These are phyloP conservation scores for Lithohypha guttulata DNA, from an alignment of 2,329 filamentous ascomycete species.

Conservation along the genomic window DNA sequence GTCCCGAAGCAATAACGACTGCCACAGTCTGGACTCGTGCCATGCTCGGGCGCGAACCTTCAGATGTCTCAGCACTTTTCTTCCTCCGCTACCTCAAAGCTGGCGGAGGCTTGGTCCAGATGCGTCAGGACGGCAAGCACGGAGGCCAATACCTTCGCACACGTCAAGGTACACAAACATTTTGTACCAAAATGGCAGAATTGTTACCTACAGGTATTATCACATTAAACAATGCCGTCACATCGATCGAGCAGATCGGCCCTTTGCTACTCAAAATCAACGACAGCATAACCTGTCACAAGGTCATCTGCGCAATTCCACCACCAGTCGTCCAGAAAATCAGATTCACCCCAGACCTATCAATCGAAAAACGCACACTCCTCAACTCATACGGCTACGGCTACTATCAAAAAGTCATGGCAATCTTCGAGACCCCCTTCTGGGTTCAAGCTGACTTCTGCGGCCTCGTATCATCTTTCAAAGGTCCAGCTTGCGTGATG, in stretches of 20 bases:
- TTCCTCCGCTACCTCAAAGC: constrained; percentile 47
- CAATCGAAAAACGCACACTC: constrained; percentile 30
- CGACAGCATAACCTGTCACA: constrained; percentile 28
- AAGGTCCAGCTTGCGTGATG: constrained; percentile 30
- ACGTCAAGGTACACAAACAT: constrained; percentile 37
- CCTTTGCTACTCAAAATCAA: constrained; percentile 23
- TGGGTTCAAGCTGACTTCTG: constrained; percentile 32
- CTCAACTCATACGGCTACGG: constrained; percentile 32
- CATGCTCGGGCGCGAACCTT: constrained; percentile 42
- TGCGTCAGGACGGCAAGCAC: constrained; percentile 42
- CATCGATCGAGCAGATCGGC: constrained; percentile 25
- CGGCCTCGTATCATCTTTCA: constrained; percentile 30
- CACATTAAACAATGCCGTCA: constrained; percentile 23
- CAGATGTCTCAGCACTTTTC: constrained; percentile 41
- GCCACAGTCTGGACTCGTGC: constrained; percentile 32
- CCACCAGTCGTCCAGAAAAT: constrained; percentile 38
- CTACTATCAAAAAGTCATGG: constrained; percentile 43
- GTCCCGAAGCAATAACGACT: constrained; percentile 19
- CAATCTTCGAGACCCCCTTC: constrained; percentile 33
- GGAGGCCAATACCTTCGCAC: constrained; percentile 46
- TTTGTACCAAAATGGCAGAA: constrained; percentile 31
- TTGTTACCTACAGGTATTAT: no score
- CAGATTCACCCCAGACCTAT: constrained; percentile 38
- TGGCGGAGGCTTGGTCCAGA: constrained; percentile 41
- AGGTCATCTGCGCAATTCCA: constrained; percentile 42